Evolutionary conservation across 345 rosid genomes (phyloP).

Genomic region (Hibiscus syriacus): DNA sequence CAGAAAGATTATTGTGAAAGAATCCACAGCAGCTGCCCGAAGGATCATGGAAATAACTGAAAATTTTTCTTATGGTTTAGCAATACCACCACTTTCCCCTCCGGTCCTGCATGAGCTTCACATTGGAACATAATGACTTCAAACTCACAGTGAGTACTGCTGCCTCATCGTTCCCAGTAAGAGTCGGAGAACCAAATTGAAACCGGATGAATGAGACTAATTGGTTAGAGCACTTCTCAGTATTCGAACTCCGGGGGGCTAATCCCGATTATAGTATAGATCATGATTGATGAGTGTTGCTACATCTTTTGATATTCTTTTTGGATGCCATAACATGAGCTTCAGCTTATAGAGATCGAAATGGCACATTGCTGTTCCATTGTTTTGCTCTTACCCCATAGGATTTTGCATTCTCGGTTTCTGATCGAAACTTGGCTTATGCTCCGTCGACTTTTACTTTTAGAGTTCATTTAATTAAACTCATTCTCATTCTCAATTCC

Average conservation of each 20-base stretch:
- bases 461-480: too few relatives aligned
- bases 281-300: not conserved
- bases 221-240: not conserved
- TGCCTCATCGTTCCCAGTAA: not conserved
- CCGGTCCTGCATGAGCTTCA: constrained; percentile 29
- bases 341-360: not conserved
- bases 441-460: too few relatives aligned
- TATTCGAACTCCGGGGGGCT: constrained; percentile 20
- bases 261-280: constrained; percentile 24
- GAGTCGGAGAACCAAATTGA: too few relatives aligned
- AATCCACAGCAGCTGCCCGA: constrained; percentile 40
- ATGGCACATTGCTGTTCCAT: not conserved
- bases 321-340: not conserved
- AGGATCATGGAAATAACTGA: constrained; percentile 34
- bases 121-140: constrained; percentile 10
- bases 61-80: constrained; percentile 19
- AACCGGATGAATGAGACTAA: too few relatives aligned
- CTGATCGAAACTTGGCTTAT: too few relatives aligned
- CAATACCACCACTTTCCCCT: constrained; percentile 60
- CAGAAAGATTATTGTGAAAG: constrained; percentile 35
- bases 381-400: not conserved
- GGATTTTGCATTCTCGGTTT: too few relatives aligned
- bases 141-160: not conserved
- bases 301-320: not conserved
- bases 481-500: too few relatives aligned